phyloP scores from a whole-genome alignment of 140 eudicot species.

The Oenanthe javanica region DNA sequence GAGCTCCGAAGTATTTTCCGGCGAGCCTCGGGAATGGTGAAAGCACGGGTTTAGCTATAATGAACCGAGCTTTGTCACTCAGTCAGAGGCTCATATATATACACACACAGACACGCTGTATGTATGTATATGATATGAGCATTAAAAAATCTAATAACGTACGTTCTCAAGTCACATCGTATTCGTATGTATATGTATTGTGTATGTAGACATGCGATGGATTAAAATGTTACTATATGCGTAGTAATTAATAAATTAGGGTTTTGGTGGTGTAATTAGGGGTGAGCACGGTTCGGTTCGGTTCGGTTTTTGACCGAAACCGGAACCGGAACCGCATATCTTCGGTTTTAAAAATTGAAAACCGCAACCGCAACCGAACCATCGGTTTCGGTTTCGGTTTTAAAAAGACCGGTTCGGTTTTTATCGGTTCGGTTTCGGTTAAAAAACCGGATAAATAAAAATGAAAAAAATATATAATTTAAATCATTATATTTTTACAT shows the following conservation, averaged over 20 bases:
- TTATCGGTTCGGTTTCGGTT: too few relatives aligned
- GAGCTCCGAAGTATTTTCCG: conserved; percentile 7
- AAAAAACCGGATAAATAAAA: too few relatives aligned
- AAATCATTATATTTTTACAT: too few relatives aligned
- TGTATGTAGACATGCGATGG: neutral
- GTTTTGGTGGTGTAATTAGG: neutral
- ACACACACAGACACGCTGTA: neutral
- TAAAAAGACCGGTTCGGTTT: too few relatives aligned
- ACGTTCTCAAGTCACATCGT: conserved; percentile 2
- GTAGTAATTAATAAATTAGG: neutral
- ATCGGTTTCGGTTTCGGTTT: too few relatives aligned
- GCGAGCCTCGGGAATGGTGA: conserved; percentile 16
- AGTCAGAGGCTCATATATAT: conserved; percentile 30
- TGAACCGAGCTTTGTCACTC: conserved; percentile 18
- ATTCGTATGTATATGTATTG: neutral
- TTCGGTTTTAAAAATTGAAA: too few relatives aligned
- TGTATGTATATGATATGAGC: neutral
- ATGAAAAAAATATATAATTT: too few relatives aligned
- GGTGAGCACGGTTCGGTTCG: too few relatives aligned
- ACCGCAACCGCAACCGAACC: too few relatives aligned
- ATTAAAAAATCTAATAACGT: conserved; percentile 10
- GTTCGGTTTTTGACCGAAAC: too few relatives aligned
- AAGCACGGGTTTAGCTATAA: neutral
- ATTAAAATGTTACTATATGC: neutral
- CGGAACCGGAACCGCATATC: too few relatives aligned